A percentile compares a stretch with the other conserved stretches of the same genome.
These are phyloP conservation scores for Leccinum subgranulosum DNA, from an alignment of 768 basidiomycete species.

Conservation along the genomic window DNA sequence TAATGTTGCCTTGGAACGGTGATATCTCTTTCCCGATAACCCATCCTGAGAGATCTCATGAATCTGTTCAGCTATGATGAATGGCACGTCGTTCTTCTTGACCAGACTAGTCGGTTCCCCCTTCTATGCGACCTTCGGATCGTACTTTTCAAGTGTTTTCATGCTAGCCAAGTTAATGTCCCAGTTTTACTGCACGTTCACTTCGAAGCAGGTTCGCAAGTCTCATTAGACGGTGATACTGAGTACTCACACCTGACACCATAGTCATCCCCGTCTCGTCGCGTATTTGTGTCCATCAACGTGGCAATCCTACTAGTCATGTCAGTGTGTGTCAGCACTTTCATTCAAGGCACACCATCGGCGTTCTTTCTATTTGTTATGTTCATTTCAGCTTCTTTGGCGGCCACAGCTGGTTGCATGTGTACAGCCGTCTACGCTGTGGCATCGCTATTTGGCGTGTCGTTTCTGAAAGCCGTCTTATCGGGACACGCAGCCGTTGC, in stretches of 20 bases:
- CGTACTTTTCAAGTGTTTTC: conserved; percentile 61
- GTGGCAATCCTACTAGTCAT: conserved; percentile 51
- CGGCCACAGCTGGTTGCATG: conserved; percentile 66
- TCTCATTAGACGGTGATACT: neutral
- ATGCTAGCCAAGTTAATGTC: conserved; percentile 66
- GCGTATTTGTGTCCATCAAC: conserved; percentile 51
- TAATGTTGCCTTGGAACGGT: conserved; percentile 91
- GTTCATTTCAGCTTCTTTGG: conserved; percentile 55
- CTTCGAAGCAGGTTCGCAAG: conserved; percentile 59
- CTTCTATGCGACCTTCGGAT: conserved; percentile 57
- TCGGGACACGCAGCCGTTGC: conserved; percentile 86
- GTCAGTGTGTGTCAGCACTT: conserved; percentile 65
- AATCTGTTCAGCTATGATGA: conserved; percentile 67
- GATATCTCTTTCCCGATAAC: conserved; percentile 18
- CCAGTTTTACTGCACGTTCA: conserved; percentile 70
- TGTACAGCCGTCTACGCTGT: conserved; percentile 76
- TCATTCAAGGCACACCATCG: conserved; percentile 48
- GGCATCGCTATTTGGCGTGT: conserved; percentile 76
- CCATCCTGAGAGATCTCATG: neutral
- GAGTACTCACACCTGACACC: conserved; percentile 4
- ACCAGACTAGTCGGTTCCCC: conserved; percentile 63
- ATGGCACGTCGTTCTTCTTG: conserved; percentile 78
- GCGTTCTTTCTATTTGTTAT: conserved; percentile 67
- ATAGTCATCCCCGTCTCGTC: conserved; percentile 60
- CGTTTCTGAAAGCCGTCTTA: conserved; percentile 71